Base-by-base conservation (phyloP, 495 filamentous ascomycete genomes). In the Hypoxylon fuscum region DNA sequence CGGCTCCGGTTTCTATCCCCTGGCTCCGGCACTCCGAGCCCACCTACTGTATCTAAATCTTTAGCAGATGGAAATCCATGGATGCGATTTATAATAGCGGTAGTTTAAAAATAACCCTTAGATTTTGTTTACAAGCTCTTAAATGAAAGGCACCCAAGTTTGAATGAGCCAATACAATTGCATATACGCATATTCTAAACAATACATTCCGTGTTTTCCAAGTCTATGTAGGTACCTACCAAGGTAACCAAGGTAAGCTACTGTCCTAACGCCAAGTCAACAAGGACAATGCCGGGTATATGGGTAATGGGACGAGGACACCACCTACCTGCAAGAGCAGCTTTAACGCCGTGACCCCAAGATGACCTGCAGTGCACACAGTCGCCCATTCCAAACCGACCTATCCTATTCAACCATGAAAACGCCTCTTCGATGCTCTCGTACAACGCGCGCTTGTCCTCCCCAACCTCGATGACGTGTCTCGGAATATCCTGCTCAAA, bases 331-430 rank as follows among this genome's bases (percentile, higher is more conserved):
- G 62, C 34, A 51, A 12, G 40, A 55, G 29, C n/a, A 27, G 31
- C 55, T 34, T 40, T 46, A 65, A 65, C 62, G 41, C 56, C 62
- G n/a, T 20, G 34, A 12, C 56, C 27, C 52, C 27, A 35, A 50
- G 21, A 51, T 38, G 20, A n/a, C 2, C 7, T 8, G 14, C 14
- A 7, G 10, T 31, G 17, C 23, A n/a, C 27, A 9, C 45, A 25
- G 9, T 48, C 9, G 14, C n/a, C 45, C 14, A 38, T 14, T 15
- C 5, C 14, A 15, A 38, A 14, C 11, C 27, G 12, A 20, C 12
- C 27, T 29, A 4, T 4, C 23, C 17, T 6, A 11, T 14, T n/a
- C 45, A 32, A 34, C 1, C 22, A n/a, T 7, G 23, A 17, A n/a
- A 11, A 48, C 25, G 27, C 45, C 25, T 17, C 5, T 20, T 14